phyloP scores from a whole-genome alignment of 345 rosid species.

The Salix udensis region DNA sequence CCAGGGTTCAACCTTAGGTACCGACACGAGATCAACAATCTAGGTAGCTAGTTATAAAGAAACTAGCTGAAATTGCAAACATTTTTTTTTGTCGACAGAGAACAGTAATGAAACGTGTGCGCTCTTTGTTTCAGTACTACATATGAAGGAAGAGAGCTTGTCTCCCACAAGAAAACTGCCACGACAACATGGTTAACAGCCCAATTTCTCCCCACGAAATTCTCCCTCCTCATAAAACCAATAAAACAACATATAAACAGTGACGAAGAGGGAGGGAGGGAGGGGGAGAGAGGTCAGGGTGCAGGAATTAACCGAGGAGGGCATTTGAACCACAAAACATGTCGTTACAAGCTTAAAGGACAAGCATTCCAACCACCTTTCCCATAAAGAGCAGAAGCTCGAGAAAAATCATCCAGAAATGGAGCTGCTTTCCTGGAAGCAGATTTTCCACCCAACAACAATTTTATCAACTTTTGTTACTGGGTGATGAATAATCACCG shows the following conservation, averaged over 20 bases:
- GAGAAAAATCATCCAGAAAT: constrained; percentile 4
- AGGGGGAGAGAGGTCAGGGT: not conserved
- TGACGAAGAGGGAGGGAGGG: no score
- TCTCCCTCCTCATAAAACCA: not conserved
- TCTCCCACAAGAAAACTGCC: not conserved
- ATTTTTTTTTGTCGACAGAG: not conserved
- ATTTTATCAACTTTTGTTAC: not conserved
- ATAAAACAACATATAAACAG: not conserved
- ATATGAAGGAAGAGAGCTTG: not conserved
- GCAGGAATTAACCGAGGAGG: not conserved
- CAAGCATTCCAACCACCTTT: constrained; percentile 9
- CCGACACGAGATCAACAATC: no score
- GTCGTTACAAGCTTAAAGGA: not conserved
- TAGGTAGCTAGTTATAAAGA: not conserved
- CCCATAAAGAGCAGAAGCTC: constrained; percentile 7
- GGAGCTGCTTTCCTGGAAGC: constrained; percentile 3
- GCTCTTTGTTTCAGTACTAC: not conserved
- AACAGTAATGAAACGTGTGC: not conserved
- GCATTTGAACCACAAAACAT: not conserved
- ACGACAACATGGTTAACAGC: not conserved
- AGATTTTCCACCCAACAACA: not conserved
- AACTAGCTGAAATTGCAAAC: not conserved
- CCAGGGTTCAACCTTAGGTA: no score
- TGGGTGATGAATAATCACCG: constrained; percentile 9
- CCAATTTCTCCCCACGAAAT: not conserved